A percentile compares a stretch with the other conserved stretches of the same genome.
Conservation (phyloP, 2,329 filamentous ascomycete species). For the Botrytis hyacinthi region DNA sequence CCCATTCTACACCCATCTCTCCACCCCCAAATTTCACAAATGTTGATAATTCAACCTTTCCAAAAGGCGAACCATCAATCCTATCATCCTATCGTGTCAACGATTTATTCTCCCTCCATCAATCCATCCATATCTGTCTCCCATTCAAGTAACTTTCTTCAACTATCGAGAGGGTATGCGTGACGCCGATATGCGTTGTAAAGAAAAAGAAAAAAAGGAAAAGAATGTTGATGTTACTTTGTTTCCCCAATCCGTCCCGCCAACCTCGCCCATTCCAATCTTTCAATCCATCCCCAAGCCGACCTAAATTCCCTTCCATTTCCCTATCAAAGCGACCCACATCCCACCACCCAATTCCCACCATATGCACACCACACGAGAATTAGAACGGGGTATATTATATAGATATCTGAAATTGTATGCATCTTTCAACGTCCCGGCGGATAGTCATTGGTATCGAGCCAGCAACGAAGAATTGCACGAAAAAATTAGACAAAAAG, state of each 20-base stretch:
- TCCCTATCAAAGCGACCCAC: background rate
- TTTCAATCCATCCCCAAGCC: background rate
- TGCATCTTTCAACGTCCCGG: background rate
- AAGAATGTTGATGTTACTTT: background rate
- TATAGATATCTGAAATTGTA: conserved; percentile 9
- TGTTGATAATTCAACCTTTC: background rate
- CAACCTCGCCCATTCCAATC: background rate
- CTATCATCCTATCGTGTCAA: background rate
- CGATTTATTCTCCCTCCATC: background rate
- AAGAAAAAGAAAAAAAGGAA: background rate
- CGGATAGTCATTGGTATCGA: background rate
- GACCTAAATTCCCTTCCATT: background rate
- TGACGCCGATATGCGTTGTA: background rate
- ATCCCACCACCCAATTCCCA: conserved; percentile 1
- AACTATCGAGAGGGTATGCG: conserved; percentile 2
- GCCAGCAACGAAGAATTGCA: background rate
- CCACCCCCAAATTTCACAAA: background rate
- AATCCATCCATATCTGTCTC: background rate
- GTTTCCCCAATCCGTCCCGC: background rate
- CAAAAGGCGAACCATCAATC: background rate
- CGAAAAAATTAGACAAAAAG: conserved; percentile 7
- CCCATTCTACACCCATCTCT: background rate
- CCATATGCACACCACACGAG: background rate
- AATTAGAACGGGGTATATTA: conserved; percentile 16
- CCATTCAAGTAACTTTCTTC: background rate